A percentile compares a stretch with the other conserved stretches of the same genome.
Conservation (phyloP, 2,329 filamentous ascomycete genomes). For the Trichoderma atrobrunneum region DNA sequence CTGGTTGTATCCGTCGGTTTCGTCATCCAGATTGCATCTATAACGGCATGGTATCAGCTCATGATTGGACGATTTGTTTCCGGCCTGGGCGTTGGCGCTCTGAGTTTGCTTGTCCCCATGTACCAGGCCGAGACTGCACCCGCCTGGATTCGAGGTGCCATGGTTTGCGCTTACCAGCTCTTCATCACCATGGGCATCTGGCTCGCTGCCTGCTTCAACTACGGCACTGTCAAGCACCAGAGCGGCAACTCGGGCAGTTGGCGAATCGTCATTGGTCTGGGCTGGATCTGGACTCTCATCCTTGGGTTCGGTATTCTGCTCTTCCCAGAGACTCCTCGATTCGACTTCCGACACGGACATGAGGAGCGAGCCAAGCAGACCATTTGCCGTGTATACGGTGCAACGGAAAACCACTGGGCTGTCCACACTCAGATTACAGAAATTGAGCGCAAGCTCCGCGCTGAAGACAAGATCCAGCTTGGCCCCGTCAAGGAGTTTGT, state of each 20-base stretch:
- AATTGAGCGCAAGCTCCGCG: conserved; percentile 51
- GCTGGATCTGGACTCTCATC: conserved; percentile 49
- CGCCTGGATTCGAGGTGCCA: conserved; percentile 61
- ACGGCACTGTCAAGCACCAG: conserved; percentile 52
- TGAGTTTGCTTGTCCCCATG: conserved; percentile 67
- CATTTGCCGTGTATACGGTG: conserved; percentile 48
- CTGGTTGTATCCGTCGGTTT: conserved; percentile 63
- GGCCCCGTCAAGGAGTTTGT: conserved; percentile 47
- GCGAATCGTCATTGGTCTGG: conserved; percentile 58
- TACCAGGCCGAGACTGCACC: conserved; percentile 71
- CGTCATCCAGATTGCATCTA: conserved; percentile 62
- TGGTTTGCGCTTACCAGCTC: conserved; percentile 67
- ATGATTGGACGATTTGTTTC: conserved; percentile 63
- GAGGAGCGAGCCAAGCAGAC: conserved; percentile 46
- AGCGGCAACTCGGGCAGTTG: conserved; percentile 50
- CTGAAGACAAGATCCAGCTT: conserved; percentile 42
- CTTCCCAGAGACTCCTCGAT: conserved; percentile 53
- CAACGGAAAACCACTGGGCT: conserved; percentile 41
- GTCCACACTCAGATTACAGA: conserved; percentile 51
- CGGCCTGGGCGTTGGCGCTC: conserved; percentile 64
- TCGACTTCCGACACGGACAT: conserved; percentile 47
- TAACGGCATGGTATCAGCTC: conserved; percentile 59
- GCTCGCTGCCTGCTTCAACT: conserved; percentile 59
- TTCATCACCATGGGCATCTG: conserved; percentile 71
- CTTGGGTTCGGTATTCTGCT: conserved; percentile 49